Base-by-base conservation (phyloP, 495 filamentous ascomycete genomes). In the Parmelia sp. region DNA sequence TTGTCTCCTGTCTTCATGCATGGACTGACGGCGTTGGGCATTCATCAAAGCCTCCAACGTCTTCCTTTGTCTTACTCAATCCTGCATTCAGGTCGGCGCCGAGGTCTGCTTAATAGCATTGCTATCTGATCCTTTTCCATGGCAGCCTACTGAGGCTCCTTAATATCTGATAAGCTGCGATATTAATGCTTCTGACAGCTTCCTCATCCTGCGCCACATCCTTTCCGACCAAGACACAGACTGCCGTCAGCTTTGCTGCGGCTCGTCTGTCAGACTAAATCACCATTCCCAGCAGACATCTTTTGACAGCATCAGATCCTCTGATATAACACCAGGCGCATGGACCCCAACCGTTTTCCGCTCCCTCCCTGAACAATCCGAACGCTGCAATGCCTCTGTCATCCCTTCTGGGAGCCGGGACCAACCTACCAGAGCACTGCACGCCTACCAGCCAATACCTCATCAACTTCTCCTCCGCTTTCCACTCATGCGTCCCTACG, bases 401-500 rank as follows among this genome's bases (percentile, higher is more conserved):
- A 51, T 29, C 23, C 25, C 25, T 15, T 27, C 25, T 51, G 23
- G 47, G 23, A 29, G 29, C 23, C 4, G 27, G 25, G 23, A 25
- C 17, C 47, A 58, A 76, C 21, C 74, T 88, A 58, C 85, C 86
- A 8, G 74, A 78, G 2, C 82, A 88, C 75, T 90, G 88, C 74
- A 79, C 83, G 70, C 88, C 88, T 17, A 76, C 81, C 1, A 85
- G 80, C 63, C 74, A 78, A 29, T 81, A 88, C 67, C 79, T 90
- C 59, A 75, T 78, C 60, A 69, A 75, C 25, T 60, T 90, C 60
- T 90, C 88, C 65, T 77, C 79, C 7, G 74, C 79, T 57, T 81
- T 90, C 66, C 82, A 86, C 69, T 84, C 82, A 60, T 90, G 88
- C 75, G 72, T 90, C 19, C 88, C 88, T 21, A 87, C 83, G 31